Conservation (phyloP, 768 basidiomycete genomes). For the Tulasnella calospora region DNA sequence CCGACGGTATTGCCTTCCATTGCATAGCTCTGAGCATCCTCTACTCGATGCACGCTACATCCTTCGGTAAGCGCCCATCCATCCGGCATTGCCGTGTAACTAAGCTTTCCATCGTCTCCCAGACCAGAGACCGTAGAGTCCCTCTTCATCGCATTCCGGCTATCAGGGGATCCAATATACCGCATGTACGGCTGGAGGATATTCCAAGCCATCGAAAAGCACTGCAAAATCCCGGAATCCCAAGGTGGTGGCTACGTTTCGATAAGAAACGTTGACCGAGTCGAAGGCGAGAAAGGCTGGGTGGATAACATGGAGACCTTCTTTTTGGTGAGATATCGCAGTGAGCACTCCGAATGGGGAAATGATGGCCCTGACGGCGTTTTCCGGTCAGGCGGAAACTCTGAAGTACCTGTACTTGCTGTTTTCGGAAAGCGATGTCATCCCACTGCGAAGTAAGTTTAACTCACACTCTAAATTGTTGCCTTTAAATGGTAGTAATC, state of each 20-base stretch:
- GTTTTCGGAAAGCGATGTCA: slow-evolving; percentile 66
- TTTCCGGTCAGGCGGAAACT: slow-evolving; percentile 63
- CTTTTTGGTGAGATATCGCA: slow-evolving; percentile 55
- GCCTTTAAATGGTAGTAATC: slow-evolving; percentile 26
- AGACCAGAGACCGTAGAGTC: slow-evolving; percentile 94
- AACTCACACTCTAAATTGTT: not conserved
- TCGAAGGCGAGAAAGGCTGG: slow-evolving; percentile 55
- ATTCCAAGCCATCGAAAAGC: slow-evolving; percentile 80
- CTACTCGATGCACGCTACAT: slow-evolving; percentile 87
- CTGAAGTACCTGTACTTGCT: slow-evolving; percentile 87
- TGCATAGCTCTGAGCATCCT: not conserved
- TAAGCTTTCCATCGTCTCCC: not conserved
- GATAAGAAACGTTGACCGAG: slow-evolving; percentile 76
- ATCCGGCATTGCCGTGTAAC: slow-evolving; percentile 13
- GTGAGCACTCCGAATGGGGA: not conserved
- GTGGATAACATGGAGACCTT: slow-evolving; percentile 93
- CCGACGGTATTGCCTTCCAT: not conserved
- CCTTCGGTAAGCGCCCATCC: slow-evolving; percentile 53
- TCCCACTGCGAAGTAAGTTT: slow-evolving; percentile 68
- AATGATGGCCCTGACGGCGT: not conserved
- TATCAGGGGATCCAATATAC: slow-evolving; percentile 78
- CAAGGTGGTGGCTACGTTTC: slow-evolving; percentile 73
- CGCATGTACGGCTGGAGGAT: slow-evolving; percentile 83
- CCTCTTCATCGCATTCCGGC: slow-evolving; percentile 83
- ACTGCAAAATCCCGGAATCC: slow-evolving; percentile 56